Conservation (phyloP, 495 filamentous ascomycete species). For the Aspergillus incahuasiensis region DNA sequence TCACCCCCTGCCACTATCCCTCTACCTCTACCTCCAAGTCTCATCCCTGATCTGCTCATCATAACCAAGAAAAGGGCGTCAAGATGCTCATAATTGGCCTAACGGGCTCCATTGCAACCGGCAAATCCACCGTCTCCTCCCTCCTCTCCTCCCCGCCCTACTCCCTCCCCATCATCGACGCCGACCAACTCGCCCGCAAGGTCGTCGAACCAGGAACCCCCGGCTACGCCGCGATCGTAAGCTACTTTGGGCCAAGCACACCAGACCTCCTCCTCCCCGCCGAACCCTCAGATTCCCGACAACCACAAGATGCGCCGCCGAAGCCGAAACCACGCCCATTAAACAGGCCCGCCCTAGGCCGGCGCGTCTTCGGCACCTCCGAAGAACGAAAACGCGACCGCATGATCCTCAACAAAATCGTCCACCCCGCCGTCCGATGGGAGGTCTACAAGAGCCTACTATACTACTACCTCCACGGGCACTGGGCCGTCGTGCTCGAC, state of each 20-base stretch:
- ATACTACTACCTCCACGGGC: constrained; percentile 60
- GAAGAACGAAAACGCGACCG: constrained; percentile 62
- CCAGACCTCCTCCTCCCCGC: constrained; percentile 74
- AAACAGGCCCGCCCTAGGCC: constrained; percentile 80
- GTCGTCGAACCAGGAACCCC: constrained; percentile 87
- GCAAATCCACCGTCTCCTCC: constrained; percentile 91
- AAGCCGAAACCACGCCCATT: constrained; percentile 37
- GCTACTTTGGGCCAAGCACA: constrained; percentile 71
- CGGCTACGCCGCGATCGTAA: constrained; percentile 74
- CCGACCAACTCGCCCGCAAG: constrained; percentile 82
- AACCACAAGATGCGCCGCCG: constrained; percentile 39
- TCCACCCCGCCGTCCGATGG: constrained; percentile 78
- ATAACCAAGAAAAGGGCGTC: not conserved
- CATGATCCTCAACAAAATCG: constrained; percentile 75
- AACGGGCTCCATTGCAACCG: constrained; percentile 95
- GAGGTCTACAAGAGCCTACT: constrained; percentile 69
- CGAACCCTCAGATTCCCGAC: constrained; percentile 14
- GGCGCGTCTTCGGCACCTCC: constrained; percentile 74
- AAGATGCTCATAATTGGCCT: constrained; percentile 92
- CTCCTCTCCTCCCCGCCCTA: constrained; percentile 76
- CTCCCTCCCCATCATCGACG: constrained; percentile 89
- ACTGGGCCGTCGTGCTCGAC: constrained; percentile 89
- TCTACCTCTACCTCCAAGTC: not conserved
- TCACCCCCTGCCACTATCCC: not conserved
- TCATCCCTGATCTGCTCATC: not conserved